Percentiles rank a stretch among this genome's conserved stretches.
Evolutionary conservation across 192 early-diverging fungal species (phyloP).

Genomic region (Linnemannia elongata): DNA sequence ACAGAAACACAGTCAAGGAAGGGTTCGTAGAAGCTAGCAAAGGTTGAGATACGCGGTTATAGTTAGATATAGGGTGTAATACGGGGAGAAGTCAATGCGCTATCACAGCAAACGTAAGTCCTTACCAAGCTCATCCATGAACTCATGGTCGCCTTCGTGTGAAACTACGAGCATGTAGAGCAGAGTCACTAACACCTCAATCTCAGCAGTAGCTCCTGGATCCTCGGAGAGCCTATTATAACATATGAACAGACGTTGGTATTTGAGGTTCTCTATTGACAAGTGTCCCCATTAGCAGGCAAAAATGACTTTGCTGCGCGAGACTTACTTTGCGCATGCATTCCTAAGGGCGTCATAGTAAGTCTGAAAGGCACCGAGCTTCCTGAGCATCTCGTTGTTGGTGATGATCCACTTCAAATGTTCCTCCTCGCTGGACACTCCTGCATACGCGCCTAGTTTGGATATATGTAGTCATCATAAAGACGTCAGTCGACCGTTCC

Average conservation of each 20-base stretch:
- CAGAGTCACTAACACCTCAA: constrained; percentile 70
- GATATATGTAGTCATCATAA: not conserved
- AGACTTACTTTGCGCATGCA: constrained; percentile 59
- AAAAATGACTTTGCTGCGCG: not conserved
- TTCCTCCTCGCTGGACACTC: constrained; percentile 51
- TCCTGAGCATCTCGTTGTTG: constrained; percentile 70
- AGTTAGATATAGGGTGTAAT: not conserved
- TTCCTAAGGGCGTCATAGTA: constrained; percentile 69
- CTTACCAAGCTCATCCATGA: constrained; percentile 68
- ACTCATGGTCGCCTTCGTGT: constrained; percentile 61
- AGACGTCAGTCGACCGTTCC: not conserved
- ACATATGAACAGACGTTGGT: not conserved
- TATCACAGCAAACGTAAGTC: not conserved
- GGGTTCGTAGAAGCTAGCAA: constrained; percentile 56
- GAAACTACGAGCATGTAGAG: constrained; percentile 74
- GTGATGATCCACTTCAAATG: constrained; percentile 69
- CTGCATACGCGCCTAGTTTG: constrained; percentile 27
- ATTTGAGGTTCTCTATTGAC: constrained; percentile 32
- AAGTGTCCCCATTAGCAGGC: not conserved
- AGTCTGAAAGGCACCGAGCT: constrained; percentile 70
- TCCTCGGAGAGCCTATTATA: constrained; percentile 29
- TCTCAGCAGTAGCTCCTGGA: constrained; percentile 43
- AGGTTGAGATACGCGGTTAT: not conserved
- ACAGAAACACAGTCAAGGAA: constrained; percentile 70
- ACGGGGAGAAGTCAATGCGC: not conserved